phyloP scores from a whole-genome alignment of 2,329 filamentous ascomycete genomes.

The Parasarocladium wereldwijsianum region DNA sequence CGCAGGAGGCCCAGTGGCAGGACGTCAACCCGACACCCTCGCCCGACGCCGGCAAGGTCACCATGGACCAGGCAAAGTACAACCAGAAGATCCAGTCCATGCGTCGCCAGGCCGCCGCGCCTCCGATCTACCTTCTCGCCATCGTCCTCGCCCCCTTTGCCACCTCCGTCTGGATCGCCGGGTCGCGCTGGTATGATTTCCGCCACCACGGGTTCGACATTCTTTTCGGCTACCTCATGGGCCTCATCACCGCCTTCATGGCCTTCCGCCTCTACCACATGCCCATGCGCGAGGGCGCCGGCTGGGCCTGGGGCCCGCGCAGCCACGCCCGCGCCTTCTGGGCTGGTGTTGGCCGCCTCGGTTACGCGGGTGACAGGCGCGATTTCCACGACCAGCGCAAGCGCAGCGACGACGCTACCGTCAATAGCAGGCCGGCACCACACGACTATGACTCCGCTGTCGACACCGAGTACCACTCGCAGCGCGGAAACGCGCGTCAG shows the following conservation, averaged over 20 bases:
- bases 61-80: conserved; percentile 10
- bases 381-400: conserved; percentile 10
- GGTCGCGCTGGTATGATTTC: conserved; percentile 76
- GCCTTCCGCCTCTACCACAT: conserved; percentile 79
- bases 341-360: conserved; percentile 52
- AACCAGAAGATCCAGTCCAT: conserved; percentile 20
- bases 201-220: conserved; percentile 91
- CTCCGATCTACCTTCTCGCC: conserved; percentile 63
- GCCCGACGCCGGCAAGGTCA: conserved; percentile 13
- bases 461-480: not conserved
- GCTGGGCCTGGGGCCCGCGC: conserved; percentile 80
- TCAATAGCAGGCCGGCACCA: conserved; percentile 1
- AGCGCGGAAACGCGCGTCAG: not conserved
- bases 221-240: conserved; percentile 69
- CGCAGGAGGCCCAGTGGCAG: conserved; percentile 20
- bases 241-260: conserved; percentile 54
- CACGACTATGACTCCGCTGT: conserved; percentile 1
- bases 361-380: conserved; percentile 30
- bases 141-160: conserved; percentile 58
- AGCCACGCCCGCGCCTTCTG: conserved; percentile 62
- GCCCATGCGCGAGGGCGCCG: conserved; percentile 57
- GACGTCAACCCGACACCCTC: conserved; percentile 9
- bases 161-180: conserved; percentile 65
- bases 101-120: conserved; percentile 64
- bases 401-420: conserved; percentile 8